Evolutionary conservation across 768 basidiomycete species (phyloP).

Genomic region (Rhodosporidiobolus sp.): DNA sequence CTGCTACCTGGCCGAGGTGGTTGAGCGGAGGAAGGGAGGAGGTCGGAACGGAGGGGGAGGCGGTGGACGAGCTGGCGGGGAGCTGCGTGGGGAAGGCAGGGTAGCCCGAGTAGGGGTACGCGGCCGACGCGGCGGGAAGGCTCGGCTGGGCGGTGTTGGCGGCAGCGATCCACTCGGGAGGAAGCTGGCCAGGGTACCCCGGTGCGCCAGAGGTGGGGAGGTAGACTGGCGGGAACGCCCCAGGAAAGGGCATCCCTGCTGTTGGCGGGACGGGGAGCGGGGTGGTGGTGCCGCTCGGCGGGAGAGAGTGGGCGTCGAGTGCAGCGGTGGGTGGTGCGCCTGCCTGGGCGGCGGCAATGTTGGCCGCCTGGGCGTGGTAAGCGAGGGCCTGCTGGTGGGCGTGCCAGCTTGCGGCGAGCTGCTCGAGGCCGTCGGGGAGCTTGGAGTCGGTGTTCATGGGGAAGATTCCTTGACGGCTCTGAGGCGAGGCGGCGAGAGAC

Average conservation of each 20-base stretch:
- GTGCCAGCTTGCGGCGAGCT: conserved; percentile 8
- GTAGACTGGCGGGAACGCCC: not conserved
- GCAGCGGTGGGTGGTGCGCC: not conserved
- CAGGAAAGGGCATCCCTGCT: not conserved
- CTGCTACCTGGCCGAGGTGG: conserved; percentile 7
- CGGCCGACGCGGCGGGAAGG: conserved; percentile 10
- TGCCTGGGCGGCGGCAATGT: not conserved
- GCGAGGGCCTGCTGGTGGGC: conserved; percentile 7
- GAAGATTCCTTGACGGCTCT: not conserved
- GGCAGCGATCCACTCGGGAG: conserved; percentile 17
- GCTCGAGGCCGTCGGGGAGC: conserved; percentile 18
- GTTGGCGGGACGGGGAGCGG: not conserved
- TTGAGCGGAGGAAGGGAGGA: not conserved
- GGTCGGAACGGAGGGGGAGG: not conserved
- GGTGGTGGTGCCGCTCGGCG: not conserved
- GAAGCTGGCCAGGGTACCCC: conserved; percentile 21
- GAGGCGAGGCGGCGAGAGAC: conserved; percentile 28
- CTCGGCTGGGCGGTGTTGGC: conserved; percentile 13
- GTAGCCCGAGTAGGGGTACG: not conserved
- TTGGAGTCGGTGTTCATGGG: not conserved
- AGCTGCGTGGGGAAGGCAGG: not conserved
- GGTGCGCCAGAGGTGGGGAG: not conserved
- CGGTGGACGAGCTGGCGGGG: not conserved
- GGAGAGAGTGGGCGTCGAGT: not conserved
- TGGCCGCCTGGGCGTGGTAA: not conserved